These are phyloP conservation scores for Coemansia sp. DNA, from an alignment of 192 early-diverging fungal species.

Conservation along the genomic window DNA sequence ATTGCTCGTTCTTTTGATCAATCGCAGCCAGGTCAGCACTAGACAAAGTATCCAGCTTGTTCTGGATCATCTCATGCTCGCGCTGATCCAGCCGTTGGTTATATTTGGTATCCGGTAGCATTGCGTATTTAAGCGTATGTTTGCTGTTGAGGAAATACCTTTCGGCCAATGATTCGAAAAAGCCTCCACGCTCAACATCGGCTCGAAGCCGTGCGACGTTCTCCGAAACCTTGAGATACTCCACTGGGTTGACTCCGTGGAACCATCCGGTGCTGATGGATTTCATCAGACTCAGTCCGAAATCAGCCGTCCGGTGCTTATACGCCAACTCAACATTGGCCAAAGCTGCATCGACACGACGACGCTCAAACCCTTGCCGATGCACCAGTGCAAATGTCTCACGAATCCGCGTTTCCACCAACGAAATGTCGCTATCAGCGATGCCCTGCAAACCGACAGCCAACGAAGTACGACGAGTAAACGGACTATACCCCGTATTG, in stretches of 20 bases:
- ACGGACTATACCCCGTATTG: slow-evolving; percentile 87
- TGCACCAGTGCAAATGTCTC: slow-evolving; percentile 68
- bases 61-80: slow-evolving; percentile 69
- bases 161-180: slow-evolving; percentile 75
- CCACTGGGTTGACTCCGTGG: slow-evolving; percentile 83
- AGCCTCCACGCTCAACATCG: slow-evolving; percentile 59
- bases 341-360: slow-evolving; percentile 79
- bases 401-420: slow-evolving; percentile 68
- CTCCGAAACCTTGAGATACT: slow-evolving; percentile 79
- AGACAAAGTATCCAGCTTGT: slow-evolving; percentile 64
- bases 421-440: slow-evolving; percentile 60
- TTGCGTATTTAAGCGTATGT: slow-evolving; percentile 77
- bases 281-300: slow-evolving; percentile 84
- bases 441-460: slow-evolving; percentile 92
- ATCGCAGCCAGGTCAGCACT: slow-evolving; percentile 64
- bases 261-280: slow-evolving; percentile 80
- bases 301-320: slow-evolving; percentile 86
- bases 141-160: slow-evolving; percentile 80
- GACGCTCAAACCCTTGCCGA: slow-evolving; percentile 75
- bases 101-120: slow-evolving; percentile 78
- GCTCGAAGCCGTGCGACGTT: slow-evolving; percentile 71
- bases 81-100: slow-evolving; percentile 57
- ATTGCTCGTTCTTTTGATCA: slow-evolving; percentile 63
- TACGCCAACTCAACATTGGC: slow-evolving; percentile 88
- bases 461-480: slow-evolving; percentile 60